These are phyloP conservation scores for Ophiobolus disseminans DNA, from an alignment of 2,329 filamentous ascomycete species.

Conservation along the genomic window DNA sequence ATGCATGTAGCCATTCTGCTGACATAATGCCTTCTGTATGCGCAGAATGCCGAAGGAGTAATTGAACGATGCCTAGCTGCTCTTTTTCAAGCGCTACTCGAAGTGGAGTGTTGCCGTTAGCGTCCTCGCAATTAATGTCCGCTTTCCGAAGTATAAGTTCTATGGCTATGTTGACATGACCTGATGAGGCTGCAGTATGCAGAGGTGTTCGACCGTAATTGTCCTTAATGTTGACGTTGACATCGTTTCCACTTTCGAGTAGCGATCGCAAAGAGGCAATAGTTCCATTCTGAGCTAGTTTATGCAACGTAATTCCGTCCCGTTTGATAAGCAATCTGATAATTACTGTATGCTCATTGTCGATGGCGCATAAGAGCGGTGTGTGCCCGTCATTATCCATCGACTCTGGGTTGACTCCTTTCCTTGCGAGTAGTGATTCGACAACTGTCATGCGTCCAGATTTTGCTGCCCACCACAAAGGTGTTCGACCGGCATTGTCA, in stretches of 20 bases:
- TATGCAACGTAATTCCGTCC: neutral
- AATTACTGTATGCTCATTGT: neutral
- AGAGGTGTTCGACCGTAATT: constrained; percentile 1
- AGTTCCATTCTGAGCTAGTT: neutral
- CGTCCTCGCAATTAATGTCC: constrained; percentile 1
- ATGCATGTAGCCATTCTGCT: neutral
- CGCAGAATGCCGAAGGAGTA: neutral
- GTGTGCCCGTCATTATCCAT: constrained; percentile 2
- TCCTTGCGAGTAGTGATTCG: neutral
- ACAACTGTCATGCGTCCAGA: neutral
- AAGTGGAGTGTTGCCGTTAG: constrained; percentile 2
- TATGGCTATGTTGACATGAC: neutral
- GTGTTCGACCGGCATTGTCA: constrained; percentile 5
- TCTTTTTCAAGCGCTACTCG: neutral
- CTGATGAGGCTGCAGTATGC: neutral
- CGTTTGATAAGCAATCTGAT: neutral
- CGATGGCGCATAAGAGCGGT: neutral
- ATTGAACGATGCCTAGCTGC: neutral
- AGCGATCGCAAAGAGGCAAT: neutral
- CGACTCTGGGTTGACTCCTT: constrained; percentile 1
- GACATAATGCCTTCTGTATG: neutral
- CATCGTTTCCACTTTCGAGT: neutral
- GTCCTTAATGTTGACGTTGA: neutral
- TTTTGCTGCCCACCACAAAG: constrained; percentile 3
- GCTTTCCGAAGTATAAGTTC: neutral